phyloP scores from a whole-genome alignment of 208 protist genomes.

The Leishmania tropica region DNA sequence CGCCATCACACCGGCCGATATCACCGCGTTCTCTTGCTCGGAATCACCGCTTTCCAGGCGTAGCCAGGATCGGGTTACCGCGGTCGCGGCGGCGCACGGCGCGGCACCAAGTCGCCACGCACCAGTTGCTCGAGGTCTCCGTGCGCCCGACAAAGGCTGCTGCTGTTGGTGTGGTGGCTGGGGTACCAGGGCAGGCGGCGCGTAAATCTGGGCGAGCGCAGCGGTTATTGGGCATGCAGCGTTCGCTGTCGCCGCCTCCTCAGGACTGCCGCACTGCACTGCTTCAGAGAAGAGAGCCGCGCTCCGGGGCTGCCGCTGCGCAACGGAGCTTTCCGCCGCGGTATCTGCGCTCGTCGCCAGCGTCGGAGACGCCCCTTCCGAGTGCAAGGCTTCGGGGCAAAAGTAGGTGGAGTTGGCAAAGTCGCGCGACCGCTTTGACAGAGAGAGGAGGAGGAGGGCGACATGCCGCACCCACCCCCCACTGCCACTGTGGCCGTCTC shows the following conservation, averaged over 20 bases:
- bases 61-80: not conserved
- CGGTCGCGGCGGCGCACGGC: not conserved
- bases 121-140: not conserved
- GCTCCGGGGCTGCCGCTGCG: not conserved
- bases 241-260: not conserved
- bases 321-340: not conserved
- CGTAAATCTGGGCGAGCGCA: not conserved
- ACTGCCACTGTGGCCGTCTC: not conserved
- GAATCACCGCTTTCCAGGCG: not conserved
- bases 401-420: not conserved
- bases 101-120: not conserved
- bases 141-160: no score
- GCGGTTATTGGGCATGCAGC: not conserved
- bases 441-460: conserved; percentile 49
- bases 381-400: not conserved
- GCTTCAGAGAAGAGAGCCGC: conserved; percentile 2
- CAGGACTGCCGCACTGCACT: not conserved
- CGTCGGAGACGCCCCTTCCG: not conserved
- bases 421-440: conserved; percentile 19
- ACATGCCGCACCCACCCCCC: conserved; percentile 42
- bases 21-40: not conserved
- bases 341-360: not conserved
- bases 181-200: not conserved
- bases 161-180: not conserved
- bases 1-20: not conserved